Evolutionary conservation across 768 basidiomycete species (phyloP).

Genomic region (Mrakia gelida): DNA sequence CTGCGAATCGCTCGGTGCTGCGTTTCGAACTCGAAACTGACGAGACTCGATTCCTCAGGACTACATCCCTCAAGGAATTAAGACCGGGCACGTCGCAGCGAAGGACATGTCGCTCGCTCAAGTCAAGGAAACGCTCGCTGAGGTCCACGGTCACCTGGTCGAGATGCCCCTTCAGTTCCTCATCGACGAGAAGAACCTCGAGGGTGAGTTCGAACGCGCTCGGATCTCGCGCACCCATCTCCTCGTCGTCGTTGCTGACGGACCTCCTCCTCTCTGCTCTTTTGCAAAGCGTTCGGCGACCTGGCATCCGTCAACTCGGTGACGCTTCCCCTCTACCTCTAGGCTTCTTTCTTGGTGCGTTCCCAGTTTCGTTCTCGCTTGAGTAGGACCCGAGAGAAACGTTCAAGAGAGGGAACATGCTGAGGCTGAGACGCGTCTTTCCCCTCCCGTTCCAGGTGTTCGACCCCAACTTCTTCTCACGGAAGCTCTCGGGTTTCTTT

Average conservation of each 20-base stretch:
- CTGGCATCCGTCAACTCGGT: conserved; percentile 25
- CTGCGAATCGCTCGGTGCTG: background rate
- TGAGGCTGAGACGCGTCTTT: too few relatives aligned
- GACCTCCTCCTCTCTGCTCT: background rate
- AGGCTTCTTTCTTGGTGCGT: background rate
- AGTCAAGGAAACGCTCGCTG: conserved; percentile 68
- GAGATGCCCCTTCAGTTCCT: conserved; percentile 61
- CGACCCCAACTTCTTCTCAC: background rate
- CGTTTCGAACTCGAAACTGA: too few relatives aligned
- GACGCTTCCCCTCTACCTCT: conserved; percentile 29
- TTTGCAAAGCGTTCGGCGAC: conserved; percentile 15
- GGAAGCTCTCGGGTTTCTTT: background rate
- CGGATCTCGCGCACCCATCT: background rate
- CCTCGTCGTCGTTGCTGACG: background rate
- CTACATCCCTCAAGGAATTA: conserved; percentile 12
- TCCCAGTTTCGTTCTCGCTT: background rate
- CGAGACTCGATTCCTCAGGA: background rate
- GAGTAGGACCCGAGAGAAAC: background rate
- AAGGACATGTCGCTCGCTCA: conserved; percentile 62
- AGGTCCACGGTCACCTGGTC: conserved; percentile 50
- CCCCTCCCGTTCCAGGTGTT: too few relatives aligned
- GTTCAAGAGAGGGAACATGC: background rate
- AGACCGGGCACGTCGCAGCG: conserved; percentile 64
- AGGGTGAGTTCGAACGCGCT: background rate
- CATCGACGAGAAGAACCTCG: conserved; percentile 64